phyloP scores from a whole-genome alignment of 345 rosid species.

The Kernera saxatilis region DNA sequence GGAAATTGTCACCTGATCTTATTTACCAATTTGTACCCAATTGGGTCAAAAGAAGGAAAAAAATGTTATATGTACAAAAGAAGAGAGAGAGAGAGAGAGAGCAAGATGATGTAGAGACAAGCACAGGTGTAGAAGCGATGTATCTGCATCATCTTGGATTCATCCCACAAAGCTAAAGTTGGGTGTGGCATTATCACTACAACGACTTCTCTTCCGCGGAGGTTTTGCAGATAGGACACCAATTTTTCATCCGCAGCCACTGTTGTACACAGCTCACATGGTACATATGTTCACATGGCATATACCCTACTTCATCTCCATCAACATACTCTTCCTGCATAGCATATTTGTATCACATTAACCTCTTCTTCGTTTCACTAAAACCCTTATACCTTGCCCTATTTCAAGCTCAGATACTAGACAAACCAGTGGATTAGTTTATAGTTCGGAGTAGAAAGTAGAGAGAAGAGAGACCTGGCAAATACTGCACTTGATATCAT shows the following conservation, averaged over 20 bases:
- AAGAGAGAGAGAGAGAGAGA: background rate
- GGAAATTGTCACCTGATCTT: background rate
- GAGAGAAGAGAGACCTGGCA: constrained; percentile 62
- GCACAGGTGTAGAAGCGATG: constrained; percentile 6
- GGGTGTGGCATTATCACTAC: constrained; percentile 15
- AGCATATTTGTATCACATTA: background rate
- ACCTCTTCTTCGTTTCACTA: background rate
- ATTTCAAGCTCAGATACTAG: background rate
- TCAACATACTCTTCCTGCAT: constrained; percentile 78
- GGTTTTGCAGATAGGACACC: constrained; percentile 96
- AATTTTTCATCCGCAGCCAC: constrained; percentile 88
- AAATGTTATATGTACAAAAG: constrained; percentile 21
- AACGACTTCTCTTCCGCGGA: constrained; percentile 33
- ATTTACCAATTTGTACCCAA: constrained; percentile 14
- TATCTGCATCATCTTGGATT: constrained; percentile 27
- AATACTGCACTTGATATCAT: constrained; percentile 74
- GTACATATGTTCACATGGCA: constrained; percentile 73
- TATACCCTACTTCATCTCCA: constrained; percentile 73
- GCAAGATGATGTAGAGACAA: constrained; percentile 27
- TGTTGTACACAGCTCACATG: constrained; percentile 64
- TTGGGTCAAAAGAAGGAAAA: background rate
- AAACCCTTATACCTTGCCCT: background rate
- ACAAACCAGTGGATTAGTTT: background rate
- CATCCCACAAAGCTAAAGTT: constrained; percentile 15
- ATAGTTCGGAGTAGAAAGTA: background rate